Evolutionary conservation across 78 protist genomes (phyloP).

Genomic region (Dictyostelium citrinum): DNA sequence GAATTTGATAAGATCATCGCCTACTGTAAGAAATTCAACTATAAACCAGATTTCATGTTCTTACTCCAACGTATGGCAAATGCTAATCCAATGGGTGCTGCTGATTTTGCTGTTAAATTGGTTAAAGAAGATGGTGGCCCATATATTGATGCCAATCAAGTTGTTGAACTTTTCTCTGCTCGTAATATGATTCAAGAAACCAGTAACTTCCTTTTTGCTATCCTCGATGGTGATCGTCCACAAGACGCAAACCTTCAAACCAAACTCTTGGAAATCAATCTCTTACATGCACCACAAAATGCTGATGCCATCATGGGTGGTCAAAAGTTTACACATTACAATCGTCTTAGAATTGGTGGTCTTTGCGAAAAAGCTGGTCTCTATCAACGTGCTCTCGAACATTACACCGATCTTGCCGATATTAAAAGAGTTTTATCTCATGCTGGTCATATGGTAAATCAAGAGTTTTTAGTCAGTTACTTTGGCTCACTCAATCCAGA

Average conservation of each 20-base stretch:
- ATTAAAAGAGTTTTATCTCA: constrained; percentile 94
- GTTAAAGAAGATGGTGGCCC: constrained; percentile 83
- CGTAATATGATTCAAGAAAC: constrained; percentile 91
- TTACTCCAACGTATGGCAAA: constrained; percentile 81
- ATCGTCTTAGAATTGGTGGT: constrained; percentile 90
- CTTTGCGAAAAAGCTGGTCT: constrained; percentile 98
- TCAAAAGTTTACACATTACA: constrained; percentile 95
- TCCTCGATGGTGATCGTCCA: constrained; percentile 90
- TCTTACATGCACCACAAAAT: constrained; percentile 94
- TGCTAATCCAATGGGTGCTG: constrained; percentile 91
- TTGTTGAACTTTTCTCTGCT: constrained; percentile 94
- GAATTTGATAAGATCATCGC: constrained; percentile 93
- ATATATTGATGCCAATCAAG: constrained; percentile 80
- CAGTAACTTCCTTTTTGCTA: constrained; percentile 96
- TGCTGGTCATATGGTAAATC: constrained; percentile 62
- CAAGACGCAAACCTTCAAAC: constrained; percentile 97
- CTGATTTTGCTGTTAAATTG: constrained; percentile 90
- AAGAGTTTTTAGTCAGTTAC: constrained; percentile 91
- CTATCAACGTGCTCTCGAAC: constrained; percentile 97
- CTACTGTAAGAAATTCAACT: constrained; percentile 92
- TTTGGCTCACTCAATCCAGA: constrained; percentile 92
- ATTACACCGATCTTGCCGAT: constrained; percentile 95
- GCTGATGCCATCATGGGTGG: constrained; percentile 97
- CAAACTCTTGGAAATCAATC: constrained; percentile 96
- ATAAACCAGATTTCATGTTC: constrained; percentile 86